Evolutionary conservation across 768 basidiomycete genomes (phyloP), one percentile per base, ranked within the genome.

Genomic region (Auriscalpium vulgare): DNA sequence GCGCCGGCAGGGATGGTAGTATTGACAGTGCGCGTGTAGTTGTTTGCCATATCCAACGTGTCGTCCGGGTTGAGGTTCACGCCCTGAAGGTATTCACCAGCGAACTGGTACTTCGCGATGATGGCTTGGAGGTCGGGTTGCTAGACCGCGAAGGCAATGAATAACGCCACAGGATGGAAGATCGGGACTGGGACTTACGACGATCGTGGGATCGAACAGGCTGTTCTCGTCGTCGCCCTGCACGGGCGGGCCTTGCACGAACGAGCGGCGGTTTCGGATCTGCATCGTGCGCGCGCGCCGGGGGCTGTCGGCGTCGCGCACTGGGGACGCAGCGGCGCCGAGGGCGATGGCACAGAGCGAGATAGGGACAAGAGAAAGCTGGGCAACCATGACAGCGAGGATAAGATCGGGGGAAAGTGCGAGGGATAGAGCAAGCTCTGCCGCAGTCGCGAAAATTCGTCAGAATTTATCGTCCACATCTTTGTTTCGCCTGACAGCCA

Each of bases 21-120:
- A 38, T 63, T 63, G 59, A 69, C 61, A 34, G 51, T 37, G 38
- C 57, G 54, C 47, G 68, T 65, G 45, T 62, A 60, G 36, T 44
- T 49, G 50, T 55, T 51, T 19, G 61, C 66, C 17, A 55, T 53
- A 36, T 65, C 61, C 9, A 66, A 59, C 44, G 65, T 60, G 14
- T 59, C 63, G 50, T 69, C 66, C 10, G 66, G 55, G 53, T 71
- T 67, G 47, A 73, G 64, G 16, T 58, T 67, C 37, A 72, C 57
- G 3, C 71, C 72, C 10, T 58, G 40, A 16, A 74, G 62, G 57
- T 66, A 62, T 13, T 66, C 47, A 6, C 36, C 50, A 4, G 72
- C 68, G 3, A 57, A 44, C 0, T 62, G 64, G 53, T 73, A 74
- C 58, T 74, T 74, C n/a, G 47, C 40, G 16, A 64, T 38, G 17